A percentile compares a stretch with the other conserved stretches of the same genome.
These are phyloP conservation scores for Cenchrus purpureus DNA, from an alignment of 176 grass and related monocot genomes.

Conservation along the genomic window DNA sequence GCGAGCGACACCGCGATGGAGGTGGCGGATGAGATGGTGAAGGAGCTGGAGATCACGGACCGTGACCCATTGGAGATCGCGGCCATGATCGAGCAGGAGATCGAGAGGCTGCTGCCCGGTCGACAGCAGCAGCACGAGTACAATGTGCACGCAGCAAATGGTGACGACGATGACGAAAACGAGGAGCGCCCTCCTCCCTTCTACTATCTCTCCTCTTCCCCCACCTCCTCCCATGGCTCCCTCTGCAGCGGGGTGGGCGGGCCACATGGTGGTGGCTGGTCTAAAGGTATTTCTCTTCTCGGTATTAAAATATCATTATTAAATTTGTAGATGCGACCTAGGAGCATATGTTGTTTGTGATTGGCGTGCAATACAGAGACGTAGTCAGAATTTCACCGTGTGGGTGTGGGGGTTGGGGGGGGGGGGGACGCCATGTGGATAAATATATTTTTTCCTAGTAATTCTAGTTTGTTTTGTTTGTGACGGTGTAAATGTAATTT, in stretches of 20 bases:
- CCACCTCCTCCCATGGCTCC: slow-evolving; percentile 69
- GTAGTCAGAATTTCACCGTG: too few relatives aligned
- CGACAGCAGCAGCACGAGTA: slow-evolving; percentile 67
- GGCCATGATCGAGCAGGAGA: slow-evolving; percentile 81
- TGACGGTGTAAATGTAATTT: too few relatives aligned
- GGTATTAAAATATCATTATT: too few relatives aligned
- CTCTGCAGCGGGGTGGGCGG: slow-evolving; percentile 44
- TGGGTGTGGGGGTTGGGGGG: too few relatives aligned
- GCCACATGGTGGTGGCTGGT: slow-evolving; percentile 39
- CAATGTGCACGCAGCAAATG: slow-evolving; percentile 18
- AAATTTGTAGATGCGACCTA: too few relatives aligned
- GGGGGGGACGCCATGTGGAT: too few relatives aligned
- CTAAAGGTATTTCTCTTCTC: slow-evolving; percentile 29
- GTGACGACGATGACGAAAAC: slow-evolving; percentile 41
- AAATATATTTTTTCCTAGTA: too few relatives aligned
- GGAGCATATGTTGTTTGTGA: too few relatives aligned
- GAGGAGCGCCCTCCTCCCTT: slow-evolving; percentile 60
- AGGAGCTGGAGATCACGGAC: slow-evolving; percentile 81
- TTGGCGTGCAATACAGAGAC: too few relatives aligned
- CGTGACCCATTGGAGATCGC: slow-evolving; percentile 72
- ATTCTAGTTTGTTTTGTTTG: too few relatives aligned
- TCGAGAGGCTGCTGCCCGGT: slow-evolving; percentile 56
- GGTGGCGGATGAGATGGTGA: slow-evolving; percentile 93
- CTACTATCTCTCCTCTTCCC: slow-evolving; percentile 66
- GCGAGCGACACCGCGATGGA: slow-evolving; percentile 70